A percentile compares a stretch with the other conserved stretches of the same genome.
Conservation (phyloP, 352 stramenopile genomes). For the Phytopythium kandeliae region DNA sequence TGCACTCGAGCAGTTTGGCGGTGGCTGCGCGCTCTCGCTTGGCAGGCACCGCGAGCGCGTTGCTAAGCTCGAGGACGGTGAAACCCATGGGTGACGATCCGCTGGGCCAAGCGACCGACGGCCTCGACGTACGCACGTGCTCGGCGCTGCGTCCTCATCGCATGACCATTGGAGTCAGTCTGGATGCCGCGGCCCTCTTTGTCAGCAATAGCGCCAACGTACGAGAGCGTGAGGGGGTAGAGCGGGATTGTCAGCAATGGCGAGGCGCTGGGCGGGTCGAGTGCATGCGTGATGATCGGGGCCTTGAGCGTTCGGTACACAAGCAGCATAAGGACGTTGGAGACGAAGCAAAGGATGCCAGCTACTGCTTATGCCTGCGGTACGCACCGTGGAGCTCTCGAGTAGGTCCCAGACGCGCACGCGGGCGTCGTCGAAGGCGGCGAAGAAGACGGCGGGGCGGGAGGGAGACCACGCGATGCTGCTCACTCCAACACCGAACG, state of each 20-base stretch:
- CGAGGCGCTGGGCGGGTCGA: slow-evolving; percentile 13
- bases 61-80: slow-evolving; percentile 17
- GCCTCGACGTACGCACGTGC: slow-evolving; percentile 42
- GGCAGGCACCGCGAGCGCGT: slow-evolving; percentile 15
- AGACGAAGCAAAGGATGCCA: no score
- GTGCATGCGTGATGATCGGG: slow-evolving; percentile 24
- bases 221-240: slow-evolving; percentile 40
- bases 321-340: no score
- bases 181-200: no score
- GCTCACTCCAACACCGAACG: slow-evolving; percentile 32
- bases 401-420: slow-evolving; percentile 53
- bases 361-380: background rate
- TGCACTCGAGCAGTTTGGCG: slow-evolving; percentile 18
- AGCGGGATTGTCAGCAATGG: slow-evolving; percentile 18
- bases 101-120: slow-evolving; percentile 28
- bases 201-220: no score
- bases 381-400: slow-evolving; percentile 30
- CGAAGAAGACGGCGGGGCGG: slow-evolving; percentile 48
- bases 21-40: slow-evolving; percentile 15
- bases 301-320: slow-evolving; percentile 9
- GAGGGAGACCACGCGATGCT: slow-evolving; percentile 47
- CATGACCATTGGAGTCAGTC: slow-evolving; percentile 4
- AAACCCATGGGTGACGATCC: slow-evolving; percentile 17
- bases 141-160: slow-evolving; percentile 23
- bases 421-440: slow-evolving; percentile 35